phyloP scores from a whole-genome alignment of 768 basidiomycete species.

The Arthromyces matolae region DNA sequence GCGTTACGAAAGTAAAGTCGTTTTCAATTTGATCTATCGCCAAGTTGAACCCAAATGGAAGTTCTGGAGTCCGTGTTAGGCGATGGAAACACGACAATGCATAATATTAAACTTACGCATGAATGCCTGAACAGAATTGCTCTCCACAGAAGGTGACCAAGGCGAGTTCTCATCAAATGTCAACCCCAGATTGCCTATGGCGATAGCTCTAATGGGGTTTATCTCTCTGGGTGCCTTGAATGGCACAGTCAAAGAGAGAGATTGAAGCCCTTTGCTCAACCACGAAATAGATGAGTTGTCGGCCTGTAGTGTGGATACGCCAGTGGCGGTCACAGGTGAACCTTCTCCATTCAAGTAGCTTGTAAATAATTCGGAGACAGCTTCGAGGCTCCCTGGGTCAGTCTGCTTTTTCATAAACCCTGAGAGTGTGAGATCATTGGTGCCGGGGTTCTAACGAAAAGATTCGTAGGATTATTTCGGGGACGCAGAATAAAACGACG shows the following conservation, averaged over 20 bases:
- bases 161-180: conserved; percentile 48
- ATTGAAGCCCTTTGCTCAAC: conserved; percentile 59
- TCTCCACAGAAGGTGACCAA: conserved; percentile 56
- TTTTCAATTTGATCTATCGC: conserved; percentile 61
- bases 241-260: conserved; percentile 58
- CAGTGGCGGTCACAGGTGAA: conserved; percentile 57
- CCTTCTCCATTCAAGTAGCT: conserved; percentile 63
- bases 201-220: conserved; percentile 60
- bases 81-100: not conserved
- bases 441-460: conserved; percentile 44
- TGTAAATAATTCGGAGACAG: conserved; percentile 63
- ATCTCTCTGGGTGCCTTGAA: conserved; percentile 51
- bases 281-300: conserved; percentile 60
- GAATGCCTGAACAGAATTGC: conserved; percentile 54
- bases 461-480: conserved; percentile 4
- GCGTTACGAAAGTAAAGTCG: conserved; percentile 53
- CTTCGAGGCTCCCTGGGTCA: conserved; percentile 37
- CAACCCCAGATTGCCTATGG: conserved; percentile 57
- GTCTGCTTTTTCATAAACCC: conserved; percentile 57
- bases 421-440: conserved; percentile 54
- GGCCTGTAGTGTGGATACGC: conserved; percentile 52
- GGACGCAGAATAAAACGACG: conserved; percentile 3
- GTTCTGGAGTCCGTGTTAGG: conserved; percentile 32
- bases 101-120: conserved; percentile 39
- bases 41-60: conserved; percentile 70